Conservation (phyloP, 352 stramenopile genomes). For the Phytophthora cajani region DNA sequence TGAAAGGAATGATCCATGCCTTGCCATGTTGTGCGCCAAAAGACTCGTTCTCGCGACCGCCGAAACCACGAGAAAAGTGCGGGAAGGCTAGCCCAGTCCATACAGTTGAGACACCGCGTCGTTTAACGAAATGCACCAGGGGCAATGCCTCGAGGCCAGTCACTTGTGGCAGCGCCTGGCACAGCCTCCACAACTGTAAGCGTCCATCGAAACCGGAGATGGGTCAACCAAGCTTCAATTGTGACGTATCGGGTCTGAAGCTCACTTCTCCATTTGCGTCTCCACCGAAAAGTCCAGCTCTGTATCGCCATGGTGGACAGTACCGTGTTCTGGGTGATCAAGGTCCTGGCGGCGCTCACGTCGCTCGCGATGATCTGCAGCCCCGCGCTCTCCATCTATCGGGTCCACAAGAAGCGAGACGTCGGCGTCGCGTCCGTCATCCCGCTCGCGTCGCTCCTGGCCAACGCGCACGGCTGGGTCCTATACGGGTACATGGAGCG, state of each 20-base stretch:
- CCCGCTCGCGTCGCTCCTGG: conserved; percentile 42
- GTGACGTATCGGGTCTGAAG: not conserved
- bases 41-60: not conserved
- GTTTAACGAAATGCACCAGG: not conserved
- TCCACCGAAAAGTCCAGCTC: not conserved
- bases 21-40: not conserved
- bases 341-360: conserved; percentile 32
- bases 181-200: not conserved
- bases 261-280: conserved; percentile 12
- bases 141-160: not conserved
- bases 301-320: conserved; percentile 16
- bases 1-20: conserved; percentile 3
- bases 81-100: conserved; percentile 3
- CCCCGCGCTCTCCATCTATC: conserved; percentile 34
- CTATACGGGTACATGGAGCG: conserved; percentile 48
- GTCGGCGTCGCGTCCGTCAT: conserved; percentile 43
- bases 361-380: conserved; percentile 49
- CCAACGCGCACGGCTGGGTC: conserved; percentile 44
- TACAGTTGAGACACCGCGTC: not conserved
- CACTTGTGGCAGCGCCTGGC: not conserved
- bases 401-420: conserved; percentile 40
- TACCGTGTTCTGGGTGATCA: conserved; percentile 29
- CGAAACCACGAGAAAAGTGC: conserved; percentile 11
- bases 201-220: not conserved
- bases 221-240: not conserved